A percentile compares a stretch with the other conserved stretches of the same genome.
These are phyloP conservation scores for Penicillium argentinense DNA, from an alignment of 495 filamentous ascomycete genomes.

Conservation along the genomic window DNA sequence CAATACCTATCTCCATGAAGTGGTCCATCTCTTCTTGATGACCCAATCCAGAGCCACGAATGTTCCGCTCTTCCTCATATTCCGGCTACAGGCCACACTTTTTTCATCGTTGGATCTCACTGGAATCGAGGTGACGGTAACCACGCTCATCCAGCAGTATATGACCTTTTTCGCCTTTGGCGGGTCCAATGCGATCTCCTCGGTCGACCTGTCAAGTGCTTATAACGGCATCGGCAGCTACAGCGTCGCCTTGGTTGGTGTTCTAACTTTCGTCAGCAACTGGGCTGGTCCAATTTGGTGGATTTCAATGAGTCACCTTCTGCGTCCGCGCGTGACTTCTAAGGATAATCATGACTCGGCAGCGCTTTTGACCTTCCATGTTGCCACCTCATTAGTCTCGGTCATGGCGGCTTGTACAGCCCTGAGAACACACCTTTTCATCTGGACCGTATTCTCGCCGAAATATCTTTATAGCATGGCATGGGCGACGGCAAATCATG, in stretches of 20 bases:
- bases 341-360: slow-evolving; percentile 45
- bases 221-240: slow-evolving; percentile 80
- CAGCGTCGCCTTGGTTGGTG: slow-evolving; percentile 64
- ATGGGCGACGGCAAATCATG: slow-evolving; percentile 82
- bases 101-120: slow-evolving; percentile 48
- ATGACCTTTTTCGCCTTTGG: slow-evolving; percentile 87
- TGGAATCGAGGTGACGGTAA: slow-evolving; percentile 57
- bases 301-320: slow-evolving; percentile 57
- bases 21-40: slow-evolving; percentile 75
- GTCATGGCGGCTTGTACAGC: slow-evolving; percentile 89
- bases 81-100: slow-evolving; percentile 57
- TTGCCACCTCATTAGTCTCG: slow-evolving; percentile 55
- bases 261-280: slow-evolving; percentile 83
- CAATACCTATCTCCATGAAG: slow-evolving; percentile 53
- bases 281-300: slow-evolving; percentile 94
- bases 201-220: slow-evolving; percentile 76
- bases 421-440: slow-evolving; percentile 87
- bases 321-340: slow-evolving; percentile 41
- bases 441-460: slow-evolving; percentile 98
- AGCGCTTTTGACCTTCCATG: slow-evolving; percentile 64
- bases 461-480: slow-evolving; percentile 92
- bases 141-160: slow-evolving; percentile 68
- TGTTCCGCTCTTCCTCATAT: slow-evolving; percentile 77
- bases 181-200: slow-evolving; percentile 89
- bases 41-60: slow-evolving; percentile 84